Evolutionary conservation across 768 basidiomycete species (phyloP).

Genomic region (Hygrophorus russula): DNA sequence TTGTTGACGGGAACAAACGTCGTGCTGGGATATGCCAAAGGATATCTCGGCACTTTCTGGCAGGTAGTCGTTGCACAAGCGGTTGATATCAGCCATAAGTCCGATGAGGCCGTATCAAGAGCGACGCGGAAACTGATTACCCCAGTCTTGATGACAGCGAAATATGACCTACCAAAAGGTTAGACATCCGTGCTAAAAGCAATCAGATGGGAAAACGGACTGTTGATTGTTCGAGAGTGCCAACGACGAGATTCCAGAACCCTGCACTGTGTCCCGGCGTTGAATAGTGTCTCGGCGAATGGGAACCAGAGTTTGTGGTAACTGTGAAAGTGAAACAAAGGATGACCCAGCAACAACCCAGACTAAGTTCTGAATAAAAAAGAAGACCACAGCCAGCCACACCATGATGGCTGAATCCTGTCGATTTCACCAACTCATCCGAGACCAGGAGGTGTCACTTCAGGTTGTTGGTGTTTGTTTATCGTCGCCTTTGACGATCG

Average conservation of each 20-base stretch:
- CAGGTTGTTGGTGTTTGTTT: too few relatives aligned
- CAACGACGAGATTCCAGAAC: slow-evolving; percentile 32
- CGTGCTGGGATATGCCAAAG: slow-evolving; percentile 52
- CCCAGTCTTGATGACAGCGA: slow-evolving; percentile 46
- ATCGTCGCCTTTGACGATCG: too few relatives aligned
- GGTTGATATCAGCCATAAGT: slow-evolving; percentile 63
- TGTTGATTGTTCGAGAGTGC: slow-evolving; percentile 34
- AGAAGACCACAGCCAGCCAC: neutral
- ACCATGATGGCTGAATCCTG: slow-evolving; percentile 1
- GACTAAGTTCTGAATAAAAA: slow-evolving; percentile 7
- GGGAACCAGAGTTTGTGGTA: slow-evolving; percentile 5
- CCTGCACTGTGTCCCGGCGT: neutral
- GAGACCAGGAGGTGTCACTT: neutral
- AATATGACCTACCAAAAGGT: slow-evolving; percentile 46
- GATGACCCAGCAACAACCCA: slow-evolving; percentile 9
- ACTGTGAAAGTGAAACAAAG: slow-evolving; percentile 4
- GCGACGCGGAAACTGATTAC: slow-evolving; percentile 55
- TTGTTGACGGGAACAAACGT: slow-evolving; percentile 50
- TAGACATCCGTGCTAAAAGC: neutral
- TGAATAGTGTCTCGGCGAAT: slow-evolving; percentile 1
- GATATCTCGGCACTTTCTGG: slow-evolving; percentile 54
- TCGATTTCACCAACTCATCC: neutral
- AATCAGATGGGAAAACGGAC: slow-evolving; percentile 18
- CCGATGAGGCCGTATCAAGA: slow-evolving; percentile 66
- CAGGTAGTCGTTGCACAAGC: slow-evolving; percentile 47